Conservation (phyloP, 352 stramenopile genomes). For the Phytophthora sp. region DNA sequence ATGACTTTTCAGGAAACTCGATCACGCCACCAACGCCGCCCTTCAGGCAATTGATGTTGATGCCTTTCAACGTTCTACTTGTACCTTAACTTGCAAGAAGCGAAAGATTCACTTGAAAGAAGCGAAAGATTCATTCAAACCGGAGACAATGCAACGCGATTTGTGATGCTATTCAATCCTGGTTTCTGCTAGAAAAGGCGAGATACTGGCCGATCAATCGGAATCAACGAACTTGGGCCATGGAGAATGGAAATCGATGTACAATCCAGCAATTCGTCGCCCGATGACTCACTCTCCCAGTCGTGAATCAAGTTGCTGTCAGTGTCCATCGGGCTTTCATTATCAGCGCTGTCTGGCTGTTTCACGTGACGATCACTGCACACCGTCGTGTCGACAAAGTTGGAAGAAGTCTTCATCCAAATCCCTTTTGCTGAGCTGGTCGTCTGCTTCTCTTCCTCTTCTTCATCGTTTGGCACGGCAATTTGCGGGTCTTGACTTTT, state of each 20-base stretch:
- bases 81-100: too few species aligned
- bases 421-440: background rate
- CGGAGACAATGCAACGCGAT: too few species aligned
- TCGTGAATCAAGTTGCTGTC: slow-evolving; percentile 38
- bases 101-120: too few species aligned
- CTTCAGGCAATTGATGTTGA: too few species aligned
- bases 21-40: too few species aligned
- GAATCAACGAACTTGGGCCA: slow-evolving; percentile 37
- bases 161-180: background rate
- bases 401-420: background rate
- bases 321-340: slow-evolving; percentile 32
- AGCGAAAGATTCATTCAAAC: too few species aligned
- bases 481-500: background rate
- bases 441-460: background rate
- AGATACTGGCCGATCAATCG: slow-evolving; percentile 23
- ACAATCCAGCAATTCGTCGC: slow-evolving; percentile 30
- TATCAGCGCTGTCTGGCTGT: background rate
- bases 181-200: slow-evolving; percentile 26
- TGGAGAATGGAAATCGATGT: slow-evolving; percentile 44
- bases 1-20: too few species aligned
- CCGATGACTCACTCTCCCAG: slow-evolving; percentile 16
- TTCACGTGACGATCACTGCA: background rate
- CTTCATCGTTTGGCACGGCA: background rate
- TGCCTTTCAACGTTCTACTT: too few species aligned
- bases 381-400: background rate